These are phyloP conservation scores for Boletus huronensis DNA, from an alignment of 768 basidiomycete genomes.

Conservation along the genomic window DNA sequence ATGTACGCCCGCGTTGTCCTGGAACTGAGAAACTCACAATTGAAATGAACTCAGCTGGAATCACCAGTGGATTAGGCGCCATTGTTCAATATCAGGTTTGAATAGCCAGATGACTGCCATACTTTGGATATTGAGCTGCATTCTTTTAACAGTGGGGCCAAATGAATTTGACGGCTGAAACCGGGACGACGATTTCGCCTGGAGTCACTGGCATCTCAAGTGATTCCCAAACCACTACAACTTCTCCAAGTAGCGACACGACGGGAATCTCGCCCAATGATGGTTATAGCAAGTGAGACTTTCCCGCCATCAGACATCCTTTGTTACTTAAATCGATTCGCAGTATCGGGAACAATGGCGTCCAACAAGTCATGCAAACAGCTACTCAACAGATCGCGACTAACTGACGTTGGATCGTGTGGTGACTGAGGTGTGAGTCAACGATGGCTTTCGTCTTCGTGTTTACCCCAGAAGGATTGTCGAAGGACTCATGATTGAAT, in stretches of 20 bases:
- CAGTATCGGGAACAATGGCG: slow-evolving; percentile 30
- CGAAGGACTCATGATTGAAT: not conserved
- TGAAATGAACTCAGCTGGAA: slow-evolving; percentile 33
- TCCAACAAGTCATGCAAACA: slow-evolving; percentile 31
- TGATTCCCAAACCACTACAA: slow-evolving; percentile 30
- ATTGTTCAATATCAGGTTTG: slow-evolving; percentile 32
- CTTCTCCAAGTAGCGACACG: slow-evolving; percentile 28
- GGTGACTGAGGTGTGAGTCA: not conserved
- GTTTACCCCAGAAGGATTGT: not conserved
- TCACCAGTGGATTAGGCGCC: slow-evolving; percentile 34
- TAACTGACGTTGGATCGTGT: slow-evolving; percentile 13
- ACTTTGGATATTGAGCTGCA: slow-evolving; percentile 8
- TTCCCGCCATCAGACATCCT: not conserved
- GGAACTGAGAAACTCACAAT: slow-evolving; percentile 2
- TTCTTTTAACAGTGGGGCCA: slow-evolving; percentile 50
- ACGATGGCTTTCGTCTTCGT: not conserved
- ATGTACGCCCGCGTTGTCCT: slow-evolving; percentile 13
- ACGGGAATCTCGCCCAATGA: slow-evolving; percentile 62
- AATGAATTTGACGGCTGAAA: slow-evolving; percentile 42
- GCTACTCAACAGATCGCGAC: slow-evolving; percentile 36
- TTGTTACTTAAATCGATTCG: slow-evolving; percentile 6
- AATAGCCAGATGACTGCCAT: not conserved
- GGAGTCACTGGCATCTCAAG: slow-evolving; percentile 29
- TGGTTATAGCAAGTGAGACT: slow-evolving; percentile 47
- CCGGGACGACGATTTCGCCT: slow-evolving; percentile 44